phyloP scores from a whole-genome alignment of 495 filamentous ascomycete species.

The Bathelium albidoporum region DNA sequence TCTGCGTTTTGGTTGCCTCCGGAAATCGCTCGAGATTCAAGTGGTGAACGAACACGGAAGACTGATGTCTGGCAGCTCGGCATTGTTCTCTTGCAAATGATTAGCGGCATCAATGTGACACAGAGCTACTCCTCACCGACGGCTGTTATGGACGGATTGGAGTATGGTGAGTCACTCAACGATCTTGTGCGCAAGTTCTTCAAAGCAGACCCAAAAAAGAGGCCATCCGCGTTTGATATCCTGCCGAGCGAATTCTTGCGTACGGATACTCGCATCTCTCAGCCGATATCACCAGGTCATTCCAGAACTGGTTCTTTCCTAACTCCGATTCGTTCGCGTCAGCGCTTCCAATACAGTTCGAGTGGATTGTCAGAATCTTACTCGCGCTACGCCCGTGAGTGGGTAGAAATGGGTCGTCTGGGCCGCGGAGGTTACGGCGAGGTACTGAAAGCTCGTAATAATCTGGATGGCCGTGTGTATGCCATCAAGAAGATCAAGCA shows the following conservation, averaged over 20 bases:
- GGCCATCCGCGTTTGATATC: conserved; percentile 81
- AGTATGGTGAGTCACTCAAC: conserved; percentile 61
- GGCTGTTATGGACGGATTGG: conserved; percentile 49
- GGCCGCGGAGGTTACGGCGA: conserved; percentile 94
- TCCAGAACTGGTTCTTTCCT: background rate
- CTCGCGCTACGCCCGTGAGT: conserved; percentile 78
- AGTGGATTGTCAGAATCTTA: conserved; percentile 19
- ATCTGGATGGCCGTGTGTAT: conserved; percentile 84
- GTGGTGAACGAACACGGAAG: conserved; percentile 57
- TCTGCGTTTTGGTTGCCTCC: conserved; percentile 78
- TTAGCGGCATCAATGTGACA: conserved; percentile 71
- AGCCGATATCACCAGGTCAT: background rate
- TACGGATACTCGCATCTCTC: conserved; percentile 37
- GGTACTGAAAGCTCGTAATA: conserved; percentile 93
- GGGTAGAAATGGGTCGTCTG: conserved; percentile 75
- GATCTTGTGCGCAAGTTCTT: conserved; percentile 79
- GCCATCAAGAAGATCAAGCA: conserved; percentile 94
- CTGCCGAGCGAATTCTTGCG: conserved; percentile 79
- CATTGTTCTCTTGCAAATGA: conserved; percentile 81
- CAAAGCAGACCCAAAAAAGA: conserved; percentile 67
- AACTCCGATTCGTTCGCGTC: background rate
- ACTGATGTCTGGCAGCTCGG: conserved; percentile 94
- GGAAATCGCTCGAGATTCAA: conserved; percentile 55
- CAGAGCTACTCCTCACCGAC: conserved; percentile 70
- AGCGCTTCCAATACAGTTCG: background rate